Conservation (phyloP, 306 rosid genomes). For the Quillaja saponaria region DNA sequence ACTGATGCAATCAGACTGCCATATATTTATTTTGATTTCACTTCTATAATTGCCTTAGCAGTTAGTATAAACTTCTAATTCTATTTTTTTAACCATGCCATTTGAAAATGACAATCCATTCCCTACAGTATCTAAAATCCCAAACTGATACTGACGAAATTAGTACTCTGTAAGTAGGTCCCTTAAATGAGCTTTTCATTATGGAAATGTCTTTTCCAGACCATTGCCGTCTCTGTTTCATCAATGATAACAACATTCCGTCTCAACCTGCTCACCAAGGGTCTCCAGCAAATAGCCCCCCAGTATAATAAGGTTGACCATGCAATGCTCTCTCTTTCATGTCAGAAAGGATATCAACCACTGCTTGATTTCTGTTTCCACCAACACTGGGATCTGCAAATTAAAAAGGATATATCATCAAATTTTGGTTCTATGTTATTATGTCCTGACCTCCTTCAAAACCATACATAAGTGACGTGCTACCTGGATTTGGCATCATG, state of each 20-base stretch:
- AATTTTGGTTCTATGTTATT: constrained; percentile 14
- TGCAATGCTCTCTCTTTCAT: constrained; percentile 25
- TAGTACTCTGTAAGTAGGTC: too few relatives aligned
- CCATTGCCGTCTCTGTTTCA: neutral
- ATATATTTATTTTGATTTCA: too few relatives aligned
- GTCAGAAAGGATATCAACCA: constrained; percentile 10
- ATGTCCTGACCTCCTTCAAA: neutral
- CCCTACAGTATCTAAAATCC: too few relatives aligned
- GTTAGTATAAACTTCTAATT: too few relatives aligned
- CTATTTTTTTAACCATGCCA: too few relatives aligned
- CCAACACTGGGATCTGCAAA: constrained; percentile 30
- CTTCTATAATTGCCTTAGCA: too few relatives aligned
- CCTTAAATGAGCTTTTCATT: too few relatives aligned
- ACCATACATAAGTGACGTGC: constrained; percentile 1
- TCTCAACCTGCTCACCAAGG: constrained; percentile 11
- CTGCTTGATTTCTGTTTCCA: constrained; percentile 20
- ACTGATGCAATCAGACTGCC: too few relatives aligned
- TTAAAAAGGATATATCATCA: constrained; percentile 1
- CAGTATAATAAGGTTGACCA: constrained; percentile 15
- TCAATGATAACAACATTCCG: constrained; percentile 8
- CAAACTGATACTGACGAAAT: too few relatives aligned
- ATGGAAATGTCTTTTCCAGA: too few relatives aligned
- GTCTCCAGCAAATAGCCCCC: constrained; percentile 23
- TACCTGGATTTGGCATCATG: constrained; percentile 30
- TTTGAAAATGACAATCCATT: too few relatives aligned